phyloP scores from a whole-genome alignment of 129 eudicot species.

The Ambrosia trifida region DNA sequence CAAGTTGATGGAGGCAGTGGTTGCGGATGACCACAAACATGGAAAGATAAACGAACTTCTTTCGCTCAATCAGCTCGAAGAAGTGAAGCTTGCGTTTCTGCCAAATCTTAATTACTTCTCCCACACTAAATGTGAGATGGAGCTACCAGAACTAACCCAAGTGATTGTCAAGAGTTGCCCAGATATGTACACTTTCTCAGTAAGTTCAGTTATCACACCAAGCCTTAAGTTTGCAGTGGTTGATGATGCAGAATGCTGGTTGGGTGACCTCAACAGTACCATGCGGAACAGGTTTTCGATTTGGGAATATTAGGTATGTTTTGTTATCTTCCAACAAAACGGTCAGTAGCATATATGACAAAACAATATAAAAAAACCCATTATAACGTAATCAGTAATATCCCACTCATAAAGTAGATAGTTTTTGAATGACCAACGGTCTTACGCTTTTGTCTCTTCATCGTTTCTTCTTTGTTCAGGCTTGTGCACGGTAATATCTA shows the following conservation, averaged over 20 bases:
- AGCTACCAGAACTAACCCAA: conserved; percentile 27
- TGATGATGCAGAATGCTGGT: conserved; percentile 21
- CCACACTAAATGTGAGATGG: conserved; percentile 28
- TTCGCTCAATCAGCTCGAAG: conserved; percentile 26
- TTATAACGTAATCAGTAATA: too few relatives aligned
- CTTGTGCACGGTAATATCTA: neutral
- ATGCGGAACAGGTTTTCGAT: conserved; percentile 3
- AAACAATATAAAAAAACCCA: too few relatives aligned
- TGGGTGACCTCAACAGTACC: conserved; percentile 35
- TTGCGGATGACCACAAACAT: conserved; percentile 26
- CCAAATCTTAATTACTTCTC: conserved; percentile 30
- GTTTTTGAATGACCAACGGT: too few relatives aligned
- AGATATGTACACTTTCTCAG: conserved; percentile 31
- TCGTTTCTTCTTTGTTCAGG: neutral
- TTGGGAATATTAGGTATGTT: conserved; percentile 20
- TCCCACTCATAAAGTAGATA: too few relatives aligned
- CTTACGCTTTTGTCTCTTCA: too few relatives aligned
- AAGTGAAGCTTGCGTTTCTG: conserved; percentile 22
- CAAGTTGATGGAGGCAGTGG: conserved; percentile 36
- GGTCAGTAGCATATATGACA: neutral
- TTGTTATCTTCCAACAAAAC: conserved; percentile 4
- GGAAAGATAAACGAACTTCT: conserved; percentile 13
- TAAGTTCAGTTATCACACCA: conserved; percentile 32
- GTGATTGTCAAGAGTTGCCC: conserved; percentile 29
- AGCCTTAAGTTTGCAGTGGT: conserved; percentile 26